These are phyloP conservation scores for Cystofilobasidium macerans DNA, from an alignment of 768 basidiomycete genomes.

Conservation along the genomic window DNA sequence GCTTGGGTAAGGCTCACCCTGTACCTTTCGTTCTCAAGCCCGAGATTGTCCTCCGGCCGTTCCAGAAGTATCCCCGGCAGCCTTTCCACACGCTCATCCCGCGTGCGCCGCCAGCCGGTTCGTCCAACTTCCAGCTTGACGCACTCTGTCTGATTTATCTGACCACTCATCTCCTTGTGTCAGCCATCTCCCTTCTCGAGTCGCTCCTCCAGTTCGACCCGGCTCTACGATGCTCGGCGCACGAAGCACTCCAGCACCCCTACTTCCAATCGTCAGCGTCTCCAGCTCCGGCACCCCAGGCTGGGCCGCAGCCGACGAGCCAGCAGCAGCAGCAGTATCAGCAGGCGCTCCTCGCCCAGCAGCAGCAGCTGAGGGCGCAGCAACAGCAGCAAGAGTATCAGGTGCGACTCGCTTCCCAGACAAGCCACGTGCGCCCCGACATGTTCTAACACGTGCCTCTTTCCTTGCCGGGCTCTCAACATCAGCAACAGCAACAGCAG, in stretches of 20 bases:
- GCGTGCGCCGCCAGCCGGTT: slow-evolving; percentile 74
- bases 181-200: slow-evolving; percentile 85
- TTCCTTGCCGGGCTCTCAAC: too few species aligned
- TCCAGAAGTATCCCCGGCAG: slow-evolving; percentile 75
- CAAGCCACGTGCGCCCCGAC: too few species aligned
- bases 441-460: too few species aligned
- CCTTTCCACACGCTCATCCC: slow-evolving; percentile 69
- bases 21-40: slow-evolving; percentile 45
- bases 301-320: slow-evolving; percentile 22
- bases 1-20: slow-evolving; percentile 1
- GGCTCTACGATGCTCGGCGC: slow-evolving; percentile 75
- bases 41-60: slow-evolving; percentile 70
- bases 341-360: slow-evolving; percentile 38
- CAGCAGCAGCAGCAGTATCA: slow-evolving; percentile 32
- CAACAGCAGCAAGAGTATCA: slow-evolving; percentile 1
- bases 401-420: not conserved
- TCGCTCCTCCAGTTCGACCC: slow-evolving; percentile 93
- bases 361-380: slow-evolving; percentile 16
- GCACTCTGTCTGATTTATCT: not conserved
- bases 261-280: slow-evolving; percentile 51
- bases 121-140: not conserved
- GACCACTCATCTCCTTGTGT: slow-evolving; percentile 8
- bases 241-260: slow-evolving; percentile 80
- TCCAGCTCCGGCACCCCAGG: slow-evolving; percentile 14
- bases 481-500: too few species aligned